Base-by-base conservation (phyloP, 495 filamentous ascomycete genomes). In the Baudoinia panamericana region DNA sequence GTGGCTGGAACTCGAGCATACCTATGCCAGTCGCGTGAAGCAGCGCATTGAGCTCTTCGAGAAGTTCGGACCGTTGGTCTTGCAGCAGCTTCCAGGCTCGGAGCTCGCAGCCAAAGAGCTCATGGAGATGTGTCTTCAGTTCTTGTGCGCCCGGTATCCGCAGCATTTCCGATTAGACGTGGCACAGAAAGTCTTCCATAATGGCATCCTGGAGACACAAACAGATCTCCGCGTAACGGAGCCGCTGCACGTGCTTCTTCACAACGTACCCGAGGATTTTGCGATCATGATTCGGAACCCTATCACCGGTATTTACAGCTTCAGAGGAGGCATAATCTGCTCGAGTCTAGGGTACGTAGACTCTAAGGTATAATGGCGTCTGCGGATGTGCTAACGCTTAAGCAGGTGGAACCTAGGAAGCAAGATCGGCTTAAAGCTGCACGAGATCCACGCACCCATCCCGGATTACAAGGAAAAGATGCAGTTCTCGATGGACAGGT, bases 391-490 rank as follows among this genome's bases (percentile, higher is more conserved):
- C n/a, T n/a, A n/a, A n/a, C n/a, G n/a, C n/a, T n/a, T n/a, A n/a
- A n/a, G n/a, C n/a, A n/a, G n/a, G 1, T 94, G 85, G 85, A 81
- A 79, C 55, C 64, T 90, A 0, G 71, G 63, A 0, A 73, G 66
- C 9, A 93, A 93, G 63, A 71, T 90, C 30, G 84, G 83, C 11
- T 56, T 76, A 46, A 70, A 69, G 35, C 63, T 94, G 23, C 65
- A 78, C 35, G 69, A 82, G 43, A 88, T 94, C 46, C 86, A 94
- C 57, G 57, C 55, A 2, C 71, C 75, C 1, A 79, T 94, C 20
- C 85, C 86, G 0, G 83, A 93, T 50, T 92, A 90, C 55, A 84
- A 84, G 43, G 80, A 85, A 61, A 90, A 87, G 63, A 88, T 94
- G 80, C 72, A 80, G 30, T 79, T 83, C 35, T 82, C 77, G 12